Base-by-base conservation (phyloP, 257 asterid genomes). In the Petunia axillaris region DNA sequence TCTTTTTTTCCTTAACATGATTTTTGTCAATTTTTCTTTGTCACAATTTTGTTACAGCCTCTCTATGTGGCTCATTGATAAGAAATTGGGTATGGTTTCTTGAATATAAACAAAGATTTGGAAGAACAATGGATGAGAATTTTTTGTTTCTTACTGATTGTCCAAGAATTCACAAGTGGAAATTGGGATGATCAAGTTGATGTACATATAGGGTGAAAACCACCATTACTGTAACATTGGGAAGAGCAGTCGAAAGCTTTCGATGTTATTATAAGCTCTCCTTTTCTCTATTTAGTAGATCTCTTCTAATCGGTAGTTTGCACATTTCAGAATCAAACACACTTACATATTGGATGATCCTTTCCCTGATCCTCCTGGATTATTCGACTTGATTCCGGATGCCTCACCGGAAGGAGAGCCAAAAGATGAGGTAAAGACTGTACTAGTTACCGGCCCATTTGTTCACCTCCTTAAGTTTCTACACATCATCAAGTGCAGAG, bases 351-450 rank as follows among this genome's bases (percentile, higher is more conserved):
- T 95, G 88, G 97, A 92, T 6, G 99, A 95, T 85, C 99, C 99
- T 76, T 95, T 91, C 67, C 98, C 93, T 10, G 98, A 95, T 85
- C 98, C 97, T 87, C 78, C 95, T 3, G 87, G 86, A 64, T 91
- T 95, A 48, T 78, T 86, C 77, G 95, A 90, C 36, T 83, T 93
- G 83, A 91, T 91, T 85, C 98, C 99, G 55, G 96, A 87, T 79
- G 94, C 95, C 82, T 95, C 99, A 62, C 98, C 99, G 2, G 98
- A 93, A 85, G 98, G 98, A 84, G 92, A 89, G 81, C 98, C 99
- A 78, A 95, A 91, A 88, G 95, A 88, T 79, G 98, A 93, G 90
- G 99, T 93, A 90, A 83, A 63, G 66, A 59, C 75, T 60, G 6
- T 58, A 54, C 44, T 48, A 73, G 50, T 73, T 50, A 73, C 6